A percentile compares a stretch with the other conserved stretches of the same genome.
These are phyloP conservation scores for Metschnikowia gruessii DNA, from an alignment of 805 yeast species.

Conservation along the genomic window DNA sequence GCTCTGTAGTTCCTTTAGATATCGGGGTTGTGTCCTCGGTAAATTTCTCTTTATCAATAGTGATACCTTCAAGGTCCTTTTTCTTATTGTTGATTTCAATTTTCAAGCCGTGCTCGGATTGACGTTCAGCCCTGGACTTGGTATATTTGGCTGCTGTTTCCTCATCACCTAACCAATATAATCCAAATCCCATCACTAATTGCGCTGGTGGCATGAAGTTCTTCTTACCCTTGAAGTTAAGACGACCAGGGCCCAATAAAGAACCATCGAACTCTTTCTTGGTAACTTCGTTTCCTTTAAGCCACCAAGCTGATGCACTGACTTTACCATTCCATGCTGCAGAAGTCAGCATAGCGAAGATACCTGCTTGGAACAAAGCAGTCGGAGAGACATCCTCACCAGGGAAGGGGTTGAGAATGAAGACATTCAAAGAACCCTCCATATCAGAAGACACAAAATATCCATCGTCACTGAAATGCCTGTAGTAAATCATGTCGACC, in stretches of 20 bases:
- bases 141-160: conserved; percentile 42
- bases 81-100: conserved; percentile 36
- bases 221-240: conserved; percentile 54
- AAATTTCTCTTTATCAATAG: conserved; percentile 3
- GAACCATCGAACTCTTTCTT: conserved; percentile 63
- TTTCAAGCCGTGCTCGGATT: conserved; percentile 38
- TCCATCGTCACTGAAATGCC: conserved; percentile 74
- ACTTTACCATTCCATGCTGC: conserved; percentile 88
- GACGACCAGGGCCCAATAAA: conserved; percentile 58
- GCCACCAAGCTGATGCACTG: conserved; percentile 82
- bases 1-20: not conserved
- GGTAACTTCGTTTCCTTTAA: conserved; percentile 64
- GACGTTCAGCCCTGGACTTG: conserved; percentile 28
- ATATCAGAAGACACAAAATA: conserved; percentile 69
- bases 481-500: conserved; percentile 72
- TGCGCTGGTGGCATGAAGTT: conserved; percentile 74
- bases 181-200: conserved; percentile 84
- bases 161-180: conserved; percentile 68
- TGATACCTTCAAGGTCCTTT: conserved; percentile 32
- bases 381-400: conserved; percentile 78
- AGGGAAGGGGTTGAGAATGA: conserved; percentile 74
- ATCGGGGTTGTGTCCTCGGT: conserved; percentile 1
- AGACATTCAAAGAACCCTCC: conserved; percentile 70
- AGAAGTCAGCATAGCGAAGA: conserved; percentile 75
- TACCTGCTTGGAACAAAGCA: conserved; percentile 86